phyloP scores from a whole-genome alignment of 2,329 filamentous ascomycete species.

The Penicillium sp. region DNA sequence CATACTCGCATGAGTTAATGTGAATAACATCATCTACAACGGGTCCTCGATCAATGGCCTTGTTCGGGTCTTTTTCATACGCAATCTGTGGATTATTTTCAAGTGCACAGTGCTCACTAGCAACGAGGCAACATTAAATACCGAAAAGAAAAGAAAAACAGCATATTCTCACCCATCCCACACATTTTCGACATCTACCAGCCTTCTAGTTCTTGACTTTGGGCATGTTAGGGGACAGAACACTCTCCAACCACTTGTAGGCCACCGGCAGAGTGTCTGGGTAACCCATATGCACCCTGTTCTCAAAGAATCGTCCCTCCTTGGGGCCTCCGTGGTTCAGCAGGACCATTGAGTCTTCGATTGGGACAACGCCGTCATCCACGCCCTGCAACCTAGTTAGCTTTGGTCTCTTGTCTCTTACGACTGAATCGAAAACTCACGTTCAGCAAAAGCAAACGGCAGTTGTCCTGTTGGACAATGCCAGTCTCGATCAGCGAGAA shows the following conservation, averaged over 20 bases:
- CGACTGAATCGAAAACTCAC: conserved; percentile 37
- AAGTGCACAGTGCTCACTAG: not conserved
- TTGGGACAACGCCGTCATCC: conserved; percentile 66
- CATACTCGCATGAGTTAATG: not conserved
- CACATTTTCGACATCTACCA: not conserved
- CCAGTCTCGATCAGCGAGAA: conserved; percentile 65
- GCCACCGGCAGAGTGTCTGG: conserved; percentile 48
- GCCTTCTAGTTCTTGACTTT: conserved; percentile 27
- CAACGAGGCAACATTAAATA: not conserved
- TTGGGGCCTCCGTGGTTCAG: conserved; percentile 67
- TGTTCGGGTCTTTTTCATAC: not conserved
- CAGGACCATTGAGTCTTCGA: conserved; percentile 67
- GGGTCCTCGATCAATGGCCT: not conserved
- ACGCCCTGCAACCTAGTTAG: conserved; percentile 51
- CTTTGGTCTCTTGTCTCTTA: not conserved
- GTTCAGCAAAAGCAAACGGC: conserved; percentile 63
- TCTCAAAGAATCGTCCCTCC: conserved; percentile 64
- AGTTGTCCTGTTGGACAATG: conserved; percentile 58
- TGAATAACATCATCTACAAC: not conserved
- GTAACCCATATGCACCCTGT: conserved; percentile 68
- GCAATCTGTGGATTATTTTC: not conserved
- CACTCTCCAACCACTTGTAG: conserved; percentile 41
- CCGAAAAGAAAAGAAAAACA: not conserved
- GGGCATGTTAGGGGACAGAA: conserved; percentile 18
- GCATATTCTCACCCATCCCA: not conserved